A percentile compares a stretch with the other conserved stretches of the same genome.
Conservation (phyloP, 768 basidiomycete genomes). For the Auricularia cornea region DNA sequence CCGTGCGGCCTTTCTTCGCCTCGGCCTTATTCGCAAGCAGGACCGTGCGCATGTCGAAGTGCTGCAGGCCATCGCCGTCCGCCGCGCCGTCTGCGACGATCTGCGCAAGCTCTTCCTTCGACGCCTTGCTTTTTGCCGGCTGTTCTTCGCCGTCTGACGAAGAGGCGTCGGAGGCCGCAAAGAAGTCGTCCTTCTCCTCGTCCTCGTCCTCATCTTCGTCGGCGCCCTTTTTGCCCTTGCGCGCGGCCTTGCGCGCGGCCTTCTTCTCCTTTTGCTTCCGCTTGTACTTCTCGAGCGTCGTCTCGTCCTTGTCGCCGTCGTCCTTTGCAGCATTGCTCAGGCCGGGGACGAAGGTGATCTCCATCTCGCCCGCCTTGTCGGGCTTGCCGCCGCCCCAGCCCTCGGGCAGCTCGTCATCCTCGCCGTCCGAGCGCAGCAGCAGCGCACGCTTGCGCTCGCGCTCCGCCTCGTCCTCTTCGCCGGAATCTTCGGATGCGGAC, state of each 20-base stretch:
- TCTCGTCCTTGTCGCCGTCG: constrained; percentile 55
- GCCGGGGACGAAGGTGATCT: constrained; percentile 91
- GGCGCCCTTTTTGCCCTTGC: constrained; percentile 25
- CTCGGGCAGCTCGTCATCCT: constrained; percentile 54
- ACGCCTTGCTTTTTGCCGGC: constrained; percentile 27
- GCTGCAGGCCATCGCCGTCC: constrained; percentile 46
- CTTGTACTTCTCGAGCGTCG: constrained; percentile 82
- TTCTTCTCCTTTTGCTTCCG: constrained; percentile 85
- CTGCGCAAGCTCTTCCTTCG: constrained; percentile 57
- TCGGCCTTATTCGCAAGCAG: constrained; percentile 73
- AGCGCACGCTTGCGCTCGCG: constrained; percentile 71
- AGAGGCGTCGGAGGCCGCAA: constrained; percentile 44
- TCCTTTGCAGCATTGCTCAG: constrained; percentile 37
- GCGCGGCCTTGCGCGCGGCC: constrained; percentile 67
- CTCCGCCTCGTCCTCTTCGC: constrained; percentile 43
- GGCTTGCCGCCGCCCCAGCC: constrained; percentile 59
- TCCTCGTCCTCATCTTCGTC: constrained; percentile 14
- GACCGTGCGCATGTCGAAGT: constrained; percentile 87
- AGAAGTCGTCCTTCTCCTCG: constrained; percentile 62
- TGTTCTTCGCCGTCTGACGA: constrained; percentile 23
- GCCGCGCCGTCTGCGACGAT: constrained; percentile 50
- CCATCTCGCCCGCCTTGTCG: constrained; percentile 68
- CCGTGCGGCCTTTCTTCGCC: constrained; percentile 32
- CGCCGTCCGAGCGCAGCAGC: constrained; percentile 39
- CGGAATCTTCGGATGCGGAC: constrained; percentile 43